phyloP scores from a whole-genome alignment of 257 asterid genomes.

The Jacaranda mimosifolia region DNA sequence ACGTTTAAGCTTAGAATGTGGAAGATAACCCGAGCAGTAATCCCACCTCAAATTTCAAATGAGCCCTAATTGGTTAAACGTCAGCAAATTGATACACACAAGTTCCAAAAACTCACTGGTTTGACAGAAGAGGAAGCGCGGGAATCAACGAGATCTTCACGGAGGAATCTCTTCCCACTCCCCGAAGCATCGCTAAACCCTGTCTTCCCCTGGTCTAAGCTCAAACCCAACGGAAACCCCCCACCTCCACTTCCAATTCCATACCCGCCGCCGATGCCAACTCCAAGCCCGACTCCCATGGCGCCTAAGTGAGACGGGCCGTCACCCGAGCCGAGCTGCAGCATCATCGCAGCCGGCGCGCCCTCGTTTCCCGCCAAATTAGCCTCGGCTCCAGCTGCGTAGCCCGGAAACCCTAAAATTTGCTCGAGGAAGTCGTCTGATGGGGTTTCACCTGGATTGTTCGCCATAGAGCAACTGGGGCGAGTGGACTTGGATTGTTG shows the following conservation, averaged over 20 bases:
- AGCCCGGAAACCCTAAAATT: conserved; percentile 77
- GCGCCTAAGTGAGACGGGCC: conserved; percentile 70
- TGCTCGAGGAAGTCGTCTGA: conserved; percentile 96
- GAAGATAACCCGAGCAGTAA: conserved; percentile 1
- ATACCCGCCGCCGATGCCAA: conserved; percentile 50
- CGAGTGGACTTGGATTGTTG: conserved; percentile 27
- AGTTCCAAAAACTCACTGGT: conserved; percentile 48
- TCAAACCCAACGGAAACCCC: conserved; percentile 89
- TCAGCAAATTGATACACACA: conserved; percentile 1
- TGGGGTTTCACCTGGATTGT: conserved; percentile 71
- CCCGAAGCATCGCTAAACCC: conserved; percentile 71
- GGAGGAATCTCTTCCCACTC: conserved; percentile 67
- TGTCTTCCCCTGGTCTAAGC: conserved; percentile 85
- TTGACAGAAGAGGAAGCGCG: conserved; percentile 69
- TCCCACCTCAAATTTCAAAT: conserved; percentile 17
- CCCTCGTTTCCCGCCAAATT: conserved; percentile 62
- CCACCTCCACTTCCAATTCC: conserved; percentile 59
- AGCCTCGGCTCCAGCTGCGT: conserved; percentile 51
- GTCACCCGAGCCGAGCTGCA: conserved; percentile 69
- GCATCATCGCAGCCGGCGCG: conserved; percentile 60
- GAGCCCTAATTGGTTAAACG: conserved; percentile 18
- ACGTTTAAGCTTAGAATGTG: conserved; percentile 1
- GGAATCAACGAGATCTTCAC: conserved; percentile 64
- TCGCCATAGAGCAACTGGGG: conserved; percentile 62
- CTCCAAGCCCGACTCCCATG: conserved; percentile 61